Percentiles rank a stretch among this genome's conserved stretches.
phyloP scores from a whole-genome alignment of 345 rosid species.

The Lepidium sativum region DNA sequence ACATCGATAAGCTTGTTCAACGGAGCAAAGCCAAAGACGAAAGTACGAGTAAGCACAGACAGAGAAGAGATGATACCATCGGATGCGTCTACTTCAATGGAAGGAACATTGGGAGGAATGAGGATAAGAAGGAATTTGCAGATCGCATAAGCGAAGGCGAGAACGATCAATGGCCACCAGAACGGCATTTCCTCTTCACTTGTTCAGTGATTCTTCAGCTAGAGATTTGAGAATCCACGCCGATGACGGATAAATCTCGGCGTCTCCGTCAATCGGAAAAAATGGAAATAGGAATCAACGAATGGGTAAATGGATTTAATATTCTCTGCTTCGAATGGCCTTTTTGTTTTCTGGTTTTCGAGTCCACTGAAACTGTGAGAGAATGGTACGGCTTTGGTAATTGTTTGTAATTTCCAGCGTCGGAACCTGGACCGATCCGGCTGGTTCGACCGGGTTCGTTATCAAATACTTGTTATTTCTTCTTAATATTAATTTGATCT shows the following conservation, averaged over 20 bases:
- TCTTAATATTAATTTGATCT: too few species aligned
- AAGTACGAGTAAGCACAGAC: not conserved
- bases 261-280: slow-evolving; percentile 11
- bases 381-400: slow-evolving; percentile 7
- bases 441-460: too few species aligned
- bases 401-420: too few species aligned
- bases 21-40: not conserved
- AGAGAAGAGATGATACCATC: slow-evolving; percentile 45
- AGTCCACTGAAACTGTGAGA: slow-evolving; percentile 22
- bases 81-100: slow-evolving; percentile 90
- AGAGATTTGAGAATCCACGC: slow-evolving; percentile 1
- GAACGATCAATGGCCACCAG: slow-evolving; percentile 88
- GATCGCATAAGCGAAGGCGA: slow-evolving; percentile 83
- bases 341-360: not conserved
- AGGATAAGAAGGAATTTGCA: slow-evolving; percentile 81
- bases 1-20: not conserved
- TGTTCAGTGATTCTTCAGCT: not conserved
- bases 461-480: too few species aligned
- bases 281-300: slow-evolving; percentile 10
- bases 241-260: not conserved
- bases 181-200: slow-evolving; percentile 43
- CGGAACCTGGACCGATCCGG: too few species aligned
- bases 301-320: not conserved
- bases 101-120: slow-evolving; percentile 86
- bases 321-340: slow-evolving; percentile 11